Base-by-base conservation (phyloP, 2,329 filamentous ascomycete species). In the Lasiodiplodia hormozganensis region DNA sequence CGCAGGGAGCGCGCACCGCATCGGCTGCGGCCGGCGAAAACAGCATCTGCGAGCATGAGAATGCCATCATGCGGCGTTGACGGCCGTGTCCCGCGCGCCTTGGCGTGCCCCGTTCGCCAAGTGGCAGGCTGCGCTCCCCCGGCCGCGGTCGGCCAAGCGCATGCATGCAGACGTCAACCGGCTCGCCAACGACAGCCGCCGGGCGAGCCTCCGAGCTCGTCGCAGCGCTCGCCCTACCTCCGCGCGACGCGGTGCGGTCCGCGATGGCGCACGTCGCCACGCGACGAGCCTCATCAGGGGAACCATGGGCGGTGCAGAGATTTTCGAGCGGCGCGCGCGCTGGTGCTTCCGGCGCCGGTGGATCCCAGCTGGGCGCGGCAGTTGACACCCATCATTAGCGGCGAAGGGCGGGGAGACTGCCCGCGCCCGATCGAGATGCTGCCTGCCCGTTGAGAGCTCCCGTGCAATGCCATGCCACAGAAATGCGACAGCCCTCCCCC, bases 201-300 rank as follows among this genome's bases (percentile, higher is more conserved):
- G 60, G 60, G 14, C 47, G 25, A 47, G 18, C 28, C 60, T 64
- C 60, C 60, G 60, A 23, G 11, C n/a, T 11, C 60, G 14, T 28
- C n/a, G 11, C 43, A 52, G 43, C 60, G 60, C 43, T 64, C 47
- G 60, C 60, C 60, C 47, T 52, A 51, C 40, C 16, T n/a, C 25
- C 47, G 60, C 60, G 47, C 60, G 47, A 52, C 31, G 60, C 60
- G 60, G 60, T 64, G 60, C 60, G 60, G 60, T 64, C 60, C 60
- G 60, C 60, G 18, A 64, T 64, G 60, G 60, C 60, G 60, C 47
- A 49, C 60, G 60, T 64, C 43, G 60, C 60, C 60, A 52, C 60
- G 60, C 34, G 60, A 49, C 25, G 58, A 49, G n/a, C n/a, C 47
- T 64, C 60, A 64, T 47, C 43, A 49, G 60, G 43, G 60, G 36